Evolutionary conservation across 495 filamentous ascomycete species (phyloP), one percentile per base, ranked within the genome.

Genomic region (Cercophora sp.): DNA sequence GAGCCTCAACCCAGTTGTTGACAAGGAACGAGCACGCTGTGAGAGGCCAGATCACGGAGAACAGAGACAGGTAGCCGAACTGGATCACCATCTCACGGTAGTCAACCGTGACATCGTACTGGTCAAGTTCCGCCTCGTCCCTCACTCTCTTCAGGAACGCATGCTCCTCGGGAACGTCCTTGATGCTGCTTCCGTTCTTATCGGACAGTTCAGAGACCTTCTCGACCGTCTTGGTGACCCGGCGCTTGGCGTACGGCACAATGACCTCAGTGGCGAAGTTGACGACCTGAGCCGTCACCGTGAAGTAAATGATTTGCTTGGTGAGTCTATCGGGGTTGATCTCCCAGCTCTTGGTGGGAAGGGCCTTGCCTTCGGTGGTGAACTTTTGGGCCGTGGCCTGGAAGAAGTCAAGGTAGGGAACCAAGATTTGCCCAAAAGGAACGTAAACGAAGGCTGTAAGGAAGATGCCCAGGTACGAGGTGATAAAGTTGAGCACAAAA

Each of bases 401-500:
- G 72, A 96, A 94, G 45, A 97, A 68, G 60, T 96, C 88, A 10
- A 98, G 79, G 55, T 96, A 87, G 0, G 93, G 93, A 1, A 96
- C 88, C 48, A 98, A 84, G 27, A 87, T 58, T 58, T 81, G 85
- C 6, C 88, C 93, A 66, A 96, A 98, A 0, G 93, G 94, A 20
- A 98, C 88, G 59, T 98, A 98, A 48, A 98, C 85, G 64, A 98
- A 98, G 6, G 93, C 91, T 0, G 93, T 97, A 11, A 98, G 74
- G 68, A 95, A 86, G 25, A 98, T 83, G 0, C 89, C 87, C 3
- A 96, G 81, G 63, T 97, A 98, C 0, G 93, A 96, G 10, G 90
- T 96, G 63, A 98, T 93, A 62, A 97, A 96, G 72, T 98, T 97
- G 57, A 98, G 79, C 19, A 98, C 81, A 58, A 98, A 96, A 36